phyloP scores from a whole-genome alignment of 805 yeast species.

The Pichia nanzhaoensis region DNA sequence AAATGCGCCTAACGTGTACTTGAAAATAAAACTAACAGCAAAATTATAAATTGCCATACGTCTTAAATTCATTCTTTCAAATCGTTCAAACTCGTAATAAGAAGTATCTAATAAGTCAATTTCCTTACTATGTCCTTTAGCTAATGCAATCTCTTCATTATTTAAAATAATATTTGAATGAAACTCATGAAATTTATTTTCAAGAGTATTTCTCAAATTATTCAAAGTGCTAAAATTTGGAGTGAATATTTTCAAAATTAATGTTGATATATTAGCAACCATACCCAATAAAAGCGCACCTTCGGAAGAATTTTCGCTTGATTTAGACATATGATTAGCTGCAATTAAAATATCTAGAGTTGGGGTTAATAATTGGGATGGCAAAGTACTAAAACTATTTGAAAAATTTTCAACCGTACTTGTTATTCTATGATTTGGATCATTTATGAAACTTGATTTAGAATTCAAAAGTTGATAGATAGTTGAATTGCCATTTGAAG shows the following conservation, averaged over 20 bases:
- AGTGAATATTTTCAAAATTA: slow-evolving; percentile 63
- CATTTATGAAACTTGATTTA: slow-evolving; percentile 37
- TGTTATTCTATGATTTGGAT: slow-evolving; percentile 80
- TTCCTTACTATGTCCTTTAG: slow-evolving; percentile 77
- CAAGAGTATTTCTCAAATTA: slow-evolving; percentile 67
- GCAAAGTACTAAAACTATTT: slow-evolving; percentile 61
- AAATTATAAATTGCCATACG: slow-evolving; percentile 71
- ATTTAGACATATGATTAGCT: slow-evolving; percentile 64
- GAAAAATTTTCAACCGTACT: slow-evolving; percentile 74
- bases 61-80: slow-evolving; percentile 67
- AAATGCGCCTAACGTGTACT: slow-evolving; percentile 94
- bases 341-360: slow-evolving; percentile 71
- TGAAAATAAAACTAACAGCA: slow-evolving; percentile 81
- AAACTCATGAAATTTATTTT: slow-evolving; percentile 74
- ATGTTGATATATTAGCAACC: slow-evolving; percentile 74
- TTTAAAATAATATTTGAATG: slow-evolving; percentile 77
- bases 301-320: slow-evolving; percentile 67
- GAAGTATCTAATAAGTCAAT: slow-evolving; percentile 68
- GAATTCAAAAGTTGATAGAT: slow-evolving; percentile 63
- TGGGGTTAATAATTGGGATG: slow-evolving; percentile 81
- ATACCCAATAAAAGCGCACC: slow-evolving; percentile 74
- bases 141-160: slow-evolving; percentile 81
- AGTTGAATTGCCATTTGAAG: slow-evolving; percentile 60
- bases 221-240: slow-evolving; percentile 87
- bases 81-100: slow-evolving; percentile 74